These are phyloP conservation scores for Fusarium fracticaudum DNA, from an alignment of 2,329 filamentous ascomycete species.

Conservation along the genomic window DNA sequence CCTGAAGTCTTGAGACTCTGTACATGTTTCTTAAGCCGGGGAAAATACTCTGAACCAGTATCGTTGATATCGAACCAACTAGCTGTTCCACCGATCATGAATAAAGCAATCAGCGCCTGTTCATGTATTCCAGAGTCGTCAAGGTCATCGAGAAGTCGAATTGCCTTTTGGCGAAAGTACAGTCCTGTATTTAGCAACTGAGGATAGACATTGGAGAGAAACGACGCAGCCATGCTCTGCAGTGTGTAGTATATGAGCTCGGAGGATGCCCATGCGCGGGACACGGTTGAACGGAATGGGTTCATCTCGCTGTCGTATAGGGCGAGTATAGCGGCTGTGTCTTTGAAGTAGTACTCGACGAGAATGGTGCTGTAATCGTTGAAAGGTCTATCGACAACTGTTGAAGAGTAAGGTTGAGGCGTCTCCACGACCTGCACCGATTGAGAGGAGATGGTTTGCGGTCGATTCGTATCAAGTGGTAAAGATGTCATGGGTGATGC, in stretches of 20 bases:
- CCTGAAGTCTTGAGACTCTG: not conserved
- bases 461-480: too few species aligned
- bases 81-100: not conserved
- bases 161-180: not conserved
- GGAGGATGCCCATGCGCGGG: not conserved
- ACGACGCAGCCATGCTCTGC: not conserved
- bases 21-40: not conserved
- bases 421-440: rapidly evolving
- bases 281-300: not conserved
- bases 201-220: not conserved
- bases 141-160: not conserved
- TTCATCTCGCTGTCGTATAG: not conserved
- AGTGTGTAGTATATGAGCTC: not conserved
- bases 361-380: not conserved
- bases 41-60: not conserved
- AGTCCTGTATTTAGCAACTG: not conserved
- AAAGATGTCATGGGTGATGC: rapidly evolving
- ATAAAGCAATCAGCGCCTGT: rapidly evolving
- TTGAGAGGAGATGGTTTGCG: not conserved
- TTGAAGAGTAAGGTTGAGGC: rapidly evolving
- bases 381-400: rapidly evolving
- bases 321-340: not conserved
- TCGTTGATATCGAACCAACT: not conserved
- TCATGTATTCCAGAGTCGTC: rapidly evolving
- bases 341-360: not conserved